Evolutionary conservation across 352 stramenopile species (phyloP).

Genomic region (Globisporangium nagaii): DNA sequence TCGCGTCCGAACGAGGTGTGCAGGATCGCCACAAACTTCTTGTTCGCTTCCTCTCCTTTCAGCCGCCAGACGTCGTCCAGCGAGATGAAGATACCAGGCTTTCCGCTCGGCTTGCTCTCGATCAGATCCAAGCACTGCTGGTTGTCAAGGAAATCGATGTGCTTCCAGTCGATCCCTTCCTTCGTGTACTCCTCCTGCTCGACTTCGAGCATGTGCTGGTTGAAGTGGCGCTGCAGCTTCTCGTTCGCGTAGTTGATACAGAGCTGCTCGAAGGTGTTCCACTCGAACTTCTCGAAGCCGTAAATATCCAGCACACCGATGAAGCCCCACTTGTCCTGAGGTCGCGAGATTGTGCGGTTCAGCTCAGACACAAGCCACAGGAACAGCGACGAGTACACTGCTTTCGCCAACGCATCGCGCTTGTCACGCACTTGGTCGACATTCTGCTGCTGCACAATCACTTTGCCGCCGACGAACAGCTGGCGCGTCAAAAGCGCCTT

Average conservation of each 20-base stretch:
- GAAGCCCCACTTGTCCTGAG: slow-evolving; percentile 83
- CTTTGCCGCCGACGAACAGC: slow-evolving; percentile 84
- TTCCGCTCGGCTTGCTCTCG: slow-evolving; percentile 86
- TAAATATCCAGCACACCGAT: slow-evolving; percentile 98
- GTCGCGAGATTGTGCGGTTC: slow-evolving; percentile 85
- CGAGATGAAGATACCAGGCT: slow-evolving; percentile 91
- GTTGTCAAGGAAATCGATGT: slow-evolving; percentile 94
- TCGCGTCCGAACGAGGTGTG: slow-evolving; percentile 78
- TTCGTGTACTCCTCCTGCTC: slow-evolving; percentile 97
- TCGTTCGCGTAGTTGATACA: slow-evolving; percentile 97
- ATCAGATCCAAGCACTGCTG: slow-evolving; percentile 92
- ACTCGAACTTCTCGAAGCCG: slow-evolving; percentile 96
- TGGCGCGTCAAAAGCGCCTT: slow-evolving; percentile 76
- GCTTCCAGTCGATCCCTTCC: slow-evolving; percentile 92
- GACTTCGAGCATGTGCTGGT: slow-evolving; percentile 95
- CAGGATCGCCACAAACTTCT: slow-evolving; percentile 88
- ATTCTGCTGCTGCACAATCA: slow-evolving; percentile 88
- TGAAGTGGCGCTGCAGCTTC: slow-evolving; percentile 92
- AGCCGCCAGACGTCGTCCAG: slow-evolving; percentile 95
- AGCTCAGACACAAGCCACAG: slow-evolving; percentile 88
- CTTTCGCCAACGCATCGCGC: slow-evolving; percentile 88
- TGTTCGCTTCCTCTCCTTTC: slow-evolving; percentile 90
- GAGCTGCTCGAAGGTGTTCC: slow-evolving; percentile 95
- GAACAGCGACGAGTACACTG: slow-evolving; percentile 91
- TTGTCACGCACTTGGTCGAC: slow-evolving; percentile 85